These are phyloP conservation scores for Aspergillus sp. DNA, from an alignment of 2,329 filamentous ascomycete genomes.

Conservation along the genomic window DNA sequence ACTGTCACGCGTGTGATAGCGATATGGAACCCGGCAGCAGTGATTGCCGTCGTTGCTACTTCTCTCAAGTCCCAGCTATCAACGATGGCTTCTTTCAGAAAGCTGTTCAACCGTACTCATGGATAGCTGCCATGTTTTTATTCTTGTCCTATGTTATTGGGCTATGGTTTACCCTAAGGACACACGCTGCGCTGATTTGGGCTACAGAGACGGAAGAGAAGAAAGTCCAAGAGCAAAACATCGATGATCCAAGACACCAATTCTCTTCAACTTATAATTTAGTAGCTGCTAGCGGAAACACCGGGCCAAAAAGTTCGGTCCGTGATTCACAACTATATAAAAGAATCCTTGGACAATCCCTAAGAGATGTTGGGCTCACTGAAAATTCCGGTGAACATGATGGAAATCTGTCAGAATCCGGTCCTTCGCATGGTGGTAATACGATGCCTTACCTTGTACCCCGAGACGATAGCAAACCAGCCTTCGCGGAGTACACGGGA, in stretches of 20 bases:
- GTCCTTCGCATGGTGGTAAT: slow-evolving; percentile 22
- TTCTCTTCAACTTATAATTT: slow-evolving; percentile 31
- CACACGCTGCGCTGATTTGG: slow-evolving; percentile 97
- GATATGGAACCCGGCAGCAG: slow-evolving; percentile 45
- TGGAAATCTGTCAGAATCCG: slow-evolving; percentile 28
- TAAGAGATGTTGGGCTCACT: slow-evolving; percentile 76
- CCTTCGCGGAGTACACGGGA: slow-evolving; percentile 52
- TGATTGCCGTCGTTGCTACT: slow-evolving; percentile 92
- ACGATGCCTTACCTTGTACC: slow-evolving; percentile 72
- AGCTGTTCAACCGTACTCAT: slow-evolving; percentile 91
- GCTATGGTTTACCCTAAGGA: slow-evolving; percentile 90
- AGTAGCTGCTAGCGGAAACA: slow-evolving; percentile 36
- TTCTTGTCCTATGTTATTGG: slow-evolving; percentile 94
- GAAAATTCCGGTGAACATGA: slow-evolving; percentile 48
- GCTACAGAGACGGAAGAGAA: slow-evolving; percentile 80
- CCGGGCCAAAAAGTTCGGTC: slow-evolving; percentile 65
- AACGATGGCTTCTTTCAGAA: slow-evolving; percentile 86
- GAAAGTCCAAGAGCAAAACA: slow-evolving; percentile 48
- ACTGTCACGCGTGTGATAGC: slow-evolving; percentile 67
- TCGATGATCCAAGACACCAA: slow-evolving; percentile 36
- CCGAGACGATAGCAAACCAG: slow-evolving; percentile 48
- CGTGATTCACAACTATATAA: slow-evolving; percentile 89
- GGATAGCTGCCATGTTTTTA: slow-evolving; percentile 77
- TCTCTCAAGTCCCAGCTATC: slow-evolving; percentile 80
- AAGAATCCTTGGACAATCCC: slow-evolving; percentile 84